Conservation (phyloP, 179 eudicot genomes). For the Pouteria campechiana region DNA sequence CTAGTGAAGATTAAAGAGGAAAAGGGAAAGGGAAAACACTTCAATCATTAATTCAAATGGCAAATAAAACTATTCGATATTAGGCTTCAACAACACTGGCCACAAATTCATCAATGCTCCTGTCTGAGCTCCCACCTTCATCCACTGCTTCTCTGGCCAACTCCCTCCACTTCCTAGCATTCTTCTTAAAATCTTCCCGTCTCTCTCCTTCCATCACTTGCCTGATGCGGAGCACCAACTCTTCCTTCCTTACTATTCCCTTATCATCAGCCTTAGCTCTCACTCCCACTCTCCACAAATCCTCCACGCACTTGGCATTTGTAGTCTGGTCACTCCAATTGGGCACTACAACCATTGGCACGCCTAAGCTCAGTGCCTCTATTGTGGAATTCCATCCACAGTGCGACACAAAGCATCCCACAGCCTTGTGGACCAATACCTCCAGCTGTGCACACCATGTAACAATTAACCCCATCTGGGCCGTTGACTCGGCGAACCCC, state of each 20-base stretch:
- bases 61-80: no score
- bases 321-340: slow-evolving; percentile 66
- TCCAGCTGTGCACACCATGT: slow-evolving; percentile 58
- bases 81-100: no score
- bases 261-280: slow-evolving; percentile 21
- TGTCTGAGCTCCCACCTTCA: slow-evolving; percentile 45
- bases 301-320: slow-evolving; percentile 48
- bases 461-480: slow-evolving; percentile 25
- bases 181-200: slow-evolving; percentile 13
- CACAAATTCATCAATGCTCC: slow-evolving; percentile 25
- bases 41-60: no score
- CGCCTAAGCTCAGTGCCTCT: slow-evolving; percentile 50
- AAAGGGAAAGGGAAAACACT: no score
- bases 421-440: slow-evolving; percentile 24
- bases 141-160: slow-evolving; percentile 29
- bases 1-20: no score
- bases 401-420: slow-evolving; percentile 45
- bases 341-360: slow-evolving; percentile 68
- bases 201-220: slow-evolving; percentile 47
- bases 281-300: slow-evolving; percentile 51
- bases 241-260: slow-evolving; percentile 27
- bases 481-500: slow-evolving; percentile 6
- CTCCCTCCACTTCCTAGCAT: slow-evolving; percentile 32
- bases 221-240: slow-evolving; percentile 26
- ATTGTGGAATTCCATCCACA: slow-evolving; percentile 66